Evolutionary conservation across 768 basidiomycete genomes (phyloP).

Genomic region (Lepiota subincarnata): DNA sequence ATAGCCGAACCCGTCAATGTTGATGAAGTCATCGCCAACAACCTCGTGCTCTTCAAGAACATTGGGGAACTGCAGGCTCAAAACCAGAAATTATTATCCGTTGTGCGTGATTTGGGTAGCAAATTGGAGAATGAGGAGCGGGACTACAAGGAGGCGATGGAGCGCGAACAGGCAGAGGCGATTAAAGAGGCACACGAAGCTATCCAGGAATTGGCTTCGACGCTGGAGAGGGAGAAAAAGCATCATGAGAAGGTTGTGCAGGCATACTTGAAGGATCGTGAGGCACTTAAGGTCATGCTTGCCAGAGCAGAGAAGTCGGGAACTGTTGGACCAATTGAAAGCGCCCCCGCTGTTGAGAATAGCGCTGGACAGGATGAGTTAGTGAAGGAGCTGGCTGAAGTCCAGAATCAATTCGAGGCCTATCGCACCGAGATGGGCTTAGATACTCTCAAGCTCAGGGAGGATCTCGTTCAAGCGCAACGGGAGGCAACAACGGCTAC

Average conservation of each 20-base stretch:
- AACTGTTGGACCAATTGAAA: constrained; percentile 16
- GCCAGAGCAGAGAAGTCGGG: constrained; percentile 43
- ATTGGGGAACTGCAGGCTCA: constrained; percentile 82
- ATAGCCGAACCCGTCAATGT: constrained; percentile 43
- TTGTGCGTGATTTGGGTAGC: constrained; percentile 76
- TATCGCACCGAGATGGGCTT: constrained; percentile 78
- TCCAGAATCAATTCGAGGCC: constrained; percentile 76
- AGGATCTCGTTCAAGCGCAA: constrained; percentile 62
- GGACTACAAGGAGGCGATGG: constrained; percentile 66
- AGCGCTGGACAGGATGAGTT: constrained; percentile 30
- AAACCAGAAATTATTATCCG: constrained; percentile 83
- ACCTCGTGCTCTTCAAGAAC: constrained; percentile 83
- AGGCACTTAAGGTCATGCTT: constrained; percentile 76
- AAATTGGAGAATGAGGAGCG: constrained; percentile 85
- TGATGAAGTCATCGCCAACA: constrained; percentile 80
- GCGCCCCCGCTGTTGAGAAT: constrained; percentile 3
- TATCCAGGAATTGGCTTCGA: constrained; percentile 71
- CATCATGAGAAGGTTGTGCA: constrained; percentile 66
- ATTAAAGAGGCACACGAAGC: constrained; percentile 86
- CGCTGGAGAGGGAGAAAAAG: constrained; percentile 77
- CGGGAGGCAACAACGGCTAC: constrained; percentile 62
- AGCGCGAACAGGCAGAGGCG: constrained; percentile 73
- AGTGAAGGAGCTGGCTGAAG: constrained; percentile 61
- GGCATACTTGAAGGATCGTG: constrained; percentile 83
- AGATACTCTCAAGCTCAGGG: constrained; percentile 69